Conservation (phyloP, 2,329 filamentous ascomycete genomes). For the Blumeria hordei region DNA sequence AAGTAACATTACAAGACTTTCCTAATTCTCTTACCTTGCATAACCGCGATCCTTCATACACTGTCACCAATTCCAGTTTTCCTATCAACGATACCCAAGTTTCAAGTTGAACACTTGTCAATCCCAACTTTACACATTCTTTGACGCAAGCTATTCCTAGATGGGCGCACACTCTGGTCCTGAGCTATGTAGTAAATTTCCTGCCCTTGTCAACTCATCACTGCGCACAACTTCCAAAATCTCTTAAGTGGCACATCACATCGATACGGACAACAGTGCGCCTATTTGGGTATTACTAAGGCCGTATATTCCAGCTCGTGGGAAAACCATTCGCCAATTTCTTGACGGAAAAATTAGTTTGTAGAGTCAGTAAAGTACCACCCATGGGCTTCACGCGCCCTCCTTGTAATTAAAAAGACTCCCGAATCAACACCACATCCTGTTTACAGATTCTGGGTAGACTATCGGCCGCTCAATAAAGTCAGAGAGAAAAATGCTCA, state of each 20-base stretch:
- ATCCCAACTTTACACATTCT: neutral
- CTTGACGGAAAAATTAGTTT: too few species aligned
- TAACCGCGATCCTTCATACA: too few species aligned
- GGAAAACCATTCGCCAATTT: neutral
- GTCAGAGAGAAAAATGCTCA: neutral
- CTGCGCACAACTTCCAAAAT: too few species aligned
- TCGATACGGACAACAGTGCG: neutral
- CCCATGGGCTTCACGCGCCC: neutral
- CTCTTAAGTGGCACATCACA: neutral
- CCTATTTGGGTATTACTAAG: neutral
- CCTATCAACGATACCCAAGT: too few species aligned
- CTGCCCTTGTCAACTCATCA: too few species aligned
- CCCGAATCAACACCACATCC: neutral
- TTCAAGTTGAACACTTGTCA: neutral
- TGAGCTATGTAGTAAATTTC: too few species aligned
- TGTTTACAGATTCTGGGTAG: neutral
- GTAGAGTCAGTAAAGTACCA: too few species aligned
- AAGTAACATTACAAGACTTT: neutral
- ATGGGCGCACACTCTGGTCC: too few species aligned
- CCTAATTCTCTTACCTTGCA: neutral
- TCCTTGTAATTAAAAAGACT: neutral
- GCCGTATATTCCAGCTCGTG: neutral
- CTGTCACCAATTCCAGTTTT: too few species aligned
- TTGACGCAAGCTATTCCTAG: too few species aligned
- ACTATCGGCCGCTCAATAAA: neutral